phyloP scores from a whole-genome alignment of 768 basidiomycete genomes.

The Termitomyces sp. region DNA sequence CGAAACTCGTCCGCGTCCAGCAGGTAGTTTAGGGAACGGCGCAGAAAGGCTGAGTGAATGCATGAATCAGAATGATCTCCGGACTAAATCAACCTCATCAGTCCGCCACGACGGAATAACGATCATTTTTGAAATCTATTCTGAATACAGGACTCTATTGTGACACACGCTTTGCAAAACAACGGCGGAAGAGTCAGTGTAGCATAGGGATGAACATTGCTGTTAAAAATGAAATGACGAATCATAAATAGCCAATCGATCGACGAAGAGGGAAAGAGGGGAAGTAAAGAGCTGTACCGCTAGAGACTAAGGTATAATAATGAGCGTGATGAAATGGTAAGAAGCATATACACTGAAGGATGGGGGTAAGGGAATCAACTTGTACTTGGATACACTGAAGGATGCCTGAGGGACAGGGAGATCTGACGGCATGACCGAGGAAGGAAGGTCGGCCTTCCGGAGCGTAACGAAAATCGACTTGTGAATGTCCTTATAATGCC shows the following conservation, averaged over 20 bases:
- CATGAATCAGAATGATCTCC: conserved; percentile 10
- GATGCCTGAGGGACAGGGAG: too few species aligned
- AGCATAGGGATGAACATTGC: not conserved
- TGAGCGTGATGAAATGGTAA: conserved; percentile 10
- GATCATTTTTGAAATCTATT: not conserved
- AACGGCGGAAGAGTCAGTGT: not conserved
- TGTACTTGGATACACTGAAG: too few species aligned
- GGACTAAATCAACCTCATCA: too few species aligned
- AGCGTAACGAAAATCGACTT: too few species aligned
- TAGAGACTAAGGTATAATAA: conserved; percentile 12
- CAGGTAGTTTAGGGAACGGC: conserved; percentile 22
- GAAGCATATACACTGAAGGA: conserved; percentile 11
- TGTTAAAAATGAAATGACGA: conserved; percentile 1
- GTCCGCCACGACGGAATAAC: not conserved
- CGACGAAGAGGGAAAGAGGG: conserved; percentile 11
- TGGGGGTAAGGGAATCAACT: conserved; percentile 17
- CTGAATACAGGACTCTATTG: not conserved
- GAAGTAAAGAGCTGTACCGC: conserved; percentile 19
- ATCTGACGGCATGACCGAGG: too few species aligned
- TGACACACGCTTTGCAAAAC: not conserved
- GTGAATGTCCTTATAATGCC: too few species aligned
- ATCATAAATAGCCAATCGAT: conserved; percentile 19
- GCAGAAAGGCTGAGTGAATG: conserved; percentile 2
- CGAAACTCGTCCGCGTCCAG: conserved; percentile 56
- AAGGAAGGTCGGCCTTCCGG: too few species aligned